A percentile compares a stretch with the other conserved stretches of the same genome.
These are phyloP conservation scores for Leucosporidium yakuticum DNA, from an alignment of 768 basidiomycete species.

Conservation along the genomic window DNA sequence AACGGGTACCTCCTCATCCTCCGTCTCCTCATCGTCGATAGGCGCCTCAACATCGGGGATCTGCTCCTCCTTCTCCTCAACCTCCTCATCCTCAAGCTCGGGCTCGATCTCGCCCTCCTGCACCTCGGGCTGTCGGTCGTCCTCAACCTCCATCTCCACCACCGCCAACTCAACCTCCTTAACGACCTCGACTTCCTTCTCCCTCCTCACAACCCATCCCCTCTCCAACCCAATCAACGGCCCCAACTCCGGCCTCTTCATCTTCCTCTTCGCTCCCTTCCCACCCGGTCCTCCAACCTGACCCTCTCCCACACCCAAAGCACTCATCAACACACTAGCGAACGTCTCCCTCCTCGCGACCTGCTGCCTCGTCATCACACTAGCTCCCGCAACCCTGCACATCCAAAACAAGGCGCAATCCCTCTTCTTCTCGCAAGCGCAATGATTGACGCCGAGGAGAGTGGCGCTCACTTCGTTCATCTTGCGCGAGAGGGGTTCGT, in stretches of 20 bases:
- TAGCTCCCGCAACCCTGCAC: constrained; percentile 4
- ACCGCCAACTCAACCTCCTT: not conserved
- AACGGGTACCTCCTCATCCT: not conserved
- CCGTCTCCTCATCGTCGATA: not conserved
- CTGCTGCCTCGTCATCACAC: not conserved
- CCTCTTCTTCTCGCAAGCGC: constrained; percentile 28
- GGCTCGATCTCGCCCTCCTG: not conserved
- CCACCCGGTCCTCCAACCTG: not conserved
- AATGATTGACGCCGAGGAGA: constrained; percentile 17
- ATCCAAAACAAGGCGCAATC: constrained; percentile 32
- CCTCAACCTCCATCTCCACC: not conserved
- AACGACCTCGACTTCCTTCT: constrained; percentile 6
- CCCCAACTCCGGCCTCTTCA: constrained; percentile 20
- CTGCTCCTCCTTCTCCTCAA: constrained; percentile 2
- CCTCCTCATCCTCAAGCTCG: not conserved
- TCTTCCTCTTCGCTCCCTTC: constrained; percentile 8
- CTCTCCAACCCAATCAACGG: constrained; percentile 28
- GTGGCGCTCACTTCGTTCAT: constrained; percentile 11
- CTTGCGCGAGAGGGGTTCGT: constrained; percentile 16
- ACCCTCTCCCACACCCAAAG: not conserved
- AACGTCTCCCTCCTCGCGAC: constrained; percentile 6
- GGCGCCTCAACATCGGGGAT: not conserved
- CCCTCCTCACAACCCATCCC: constrained; percentile 17
- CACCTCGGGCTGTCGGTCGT: not conserved
- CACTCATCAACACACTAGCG: constrained; percentile 1